Conservation (phyloP, 2,329 filamentous ascomycete species). For the Fusarium concolor region DNA sequence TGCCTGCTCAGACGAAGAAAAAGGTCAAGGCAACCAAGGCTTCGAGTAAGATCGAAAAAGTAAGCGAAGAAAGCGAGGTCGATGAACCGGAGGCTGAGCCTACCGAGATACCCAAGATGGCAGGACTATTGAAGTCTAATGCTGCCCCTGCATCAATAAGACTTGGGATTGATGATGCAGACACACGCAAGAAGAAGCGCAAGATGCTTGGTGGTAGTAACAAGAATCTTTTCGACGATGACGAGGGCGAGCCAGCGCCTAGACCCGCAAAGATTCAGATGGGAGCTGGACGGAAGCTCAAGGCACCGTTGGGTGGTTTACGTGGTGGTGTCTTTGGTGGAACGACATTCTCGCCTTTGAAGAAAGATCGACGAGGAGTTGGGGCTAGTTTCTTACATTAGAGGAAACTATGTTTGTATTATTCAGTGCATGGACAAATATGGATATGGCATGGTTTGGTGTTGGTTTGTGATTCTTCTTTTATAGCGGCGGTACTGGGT, state of each 20-base stretch:
- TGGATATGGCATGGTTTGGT: slow-evolving; percentile 32
- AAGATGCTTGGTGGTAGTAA: slow-evolving; percentile 74
- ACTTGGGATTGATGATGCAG: slow-evolving; percentile 47
- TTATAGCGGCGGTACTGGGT: slow-evolving; percentile 1
- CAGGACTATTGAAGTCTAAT: slow-evolving; percentile 26
- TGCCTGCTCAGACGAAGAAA: slow-evolving; percentile 49
- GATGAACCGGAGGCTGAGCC: slow-evolving; percentile 49
- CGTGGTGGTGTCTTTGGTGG: slow-evolving; percentile 63
- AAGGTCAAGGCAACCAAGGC: slow-evolving; percentile 50
- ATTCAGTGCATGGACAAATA: background rate
- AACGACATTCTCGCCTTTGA: slow-evolving; percentile 75
- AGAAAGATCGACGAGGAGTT: slow-evolving; percentile 73
- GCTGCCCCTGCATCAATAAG: slow-evolving; percentile 10
- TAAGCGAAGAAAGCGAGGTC: slow-evolving; percentile 53
- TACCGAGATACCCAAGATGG: slow-evolving; percentile 14
- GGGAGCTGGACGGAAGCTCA: slow-evolving; percentile 45
- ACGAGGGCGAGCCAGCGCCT: slow-evolving; percentile 61
- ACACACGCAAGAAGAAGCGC: slow-evolving; percentile 75
- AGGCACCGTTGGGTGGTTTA: slow-evolving; percentile 55
- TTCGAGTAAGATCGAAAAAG: slow-evolving; percentile 52
- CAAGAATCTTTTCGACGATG: slow-evolving; percentile 78
- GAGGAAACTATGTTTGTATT: background rate
- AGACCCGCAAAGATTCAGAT: slow-evolving; percentile 51
- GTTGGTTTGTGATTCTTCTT: slow-evolving; percentile 19
- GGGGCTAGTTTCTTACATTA: slow-evolving; percentile 70